Conservation (phyloP, 768 basidiomycete species). For the Antrodiella citrinella region DNA sequence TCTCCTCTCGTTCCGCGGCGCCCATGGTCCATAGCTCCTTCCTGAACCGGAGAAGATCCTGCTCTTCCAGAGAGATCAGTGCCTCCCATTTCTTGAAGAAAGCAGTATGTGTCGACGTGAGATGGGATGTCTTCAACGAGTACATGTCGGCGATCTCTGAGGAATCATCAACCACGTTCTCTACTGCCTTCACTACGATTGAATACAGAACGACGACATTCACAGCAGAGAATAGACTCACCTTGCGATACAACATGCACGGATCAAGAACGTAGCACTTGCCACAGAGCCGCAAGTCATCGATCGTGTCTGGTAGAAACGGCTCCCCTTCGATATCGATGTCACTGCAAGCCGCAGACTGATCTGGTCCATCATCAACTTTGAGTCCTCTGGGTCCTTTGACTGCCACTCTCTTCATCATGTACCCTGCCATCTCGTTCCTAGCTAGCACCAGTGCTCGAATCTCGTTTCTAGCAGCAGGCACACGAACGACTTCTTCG, state of each 20-base stretch:
- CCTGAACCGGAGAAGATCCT: conserved; percentile 74
- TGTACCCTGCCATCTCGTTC: conserved; percentile 79
- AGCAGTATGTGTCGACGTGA: conserved; percentile 52
- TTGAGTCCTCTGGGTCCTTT: too few species aligned
- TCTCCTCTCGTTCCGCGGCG: conserved; percentile 67
- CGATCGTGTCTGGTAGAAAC: conserved; percentile 83
- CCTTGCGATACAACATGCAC: conserved; percentile 94
- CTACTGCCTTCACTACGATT: too few species aligned
- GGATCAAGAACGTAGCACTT: conserved; percentile 76
- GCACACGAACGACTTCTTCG: conserved; percentile 80
- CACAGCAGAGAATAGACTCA: too few species aligned
- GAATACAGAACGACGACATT: background rate
- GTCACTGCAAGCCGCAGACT: too few species aligned
- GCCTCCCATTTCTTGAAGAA: conserved; percentile 93
- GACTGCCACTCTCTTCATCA: conserved; percentile 42
- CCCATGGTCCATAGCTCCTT: conserved; percentile 93
- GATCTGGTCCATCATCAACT: conserved; percentile 10
- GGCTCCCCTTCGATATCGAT: conserved; percentile 27
- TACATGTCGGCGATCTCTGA: conserved; percentile 64
- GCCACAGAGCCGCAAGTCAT: conserved; percentile 71
- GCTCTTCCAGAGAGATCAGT: conserved; percentile 80
- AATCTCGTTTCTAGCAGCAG: conserved; percentile 73
- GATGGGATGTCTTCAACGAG: conserved; percentile 70
- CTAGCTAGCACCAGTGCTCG: conserved; percentile 72
- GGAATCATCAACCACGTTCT: conserved; percentile 44